Evolutionary conservation across 2,329 filamentous ascomycete genomes (phyloP).

Genomic region (Aspergillus chevalieri): DNA sequence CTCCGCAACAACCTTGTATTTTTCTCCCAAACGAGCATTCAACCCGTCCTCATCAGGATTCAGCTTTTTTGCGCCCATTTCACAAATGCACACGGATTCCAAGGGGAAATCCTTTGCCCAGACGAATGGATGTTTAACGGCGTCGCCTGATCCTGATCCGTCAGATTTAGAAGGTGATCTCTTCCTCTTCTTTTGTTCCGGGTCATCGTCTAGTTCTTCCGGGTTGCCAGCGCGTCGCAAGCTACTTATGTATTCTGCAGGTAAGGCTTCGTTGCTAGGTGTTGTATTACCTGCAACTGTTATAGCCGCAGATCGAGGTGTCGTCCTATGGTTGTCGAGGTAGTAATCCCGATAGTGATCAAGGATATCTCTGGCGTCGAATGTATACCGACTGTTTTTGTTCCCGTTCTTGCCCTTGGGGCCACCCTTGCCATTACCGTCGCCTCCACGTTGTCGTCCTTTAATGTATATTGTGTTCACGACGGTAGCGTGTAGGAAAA

Average conservation of each 20-base stretch:
- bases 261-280: not conserved
- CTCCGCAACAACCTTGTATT: slow-evolving; percentile 47
- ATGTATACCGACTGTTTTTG: slow-evolving; percentile 40
- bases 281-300: not conserved
- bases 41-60: slow-evolving; percentile 40
- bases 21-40: slow-evolving; percentile 44
- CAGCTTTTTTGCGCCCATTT: slow-evolving; percentile 74
- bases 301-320: slow-evolving; percentile 8
- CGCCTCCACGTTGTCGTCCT: slow-evolving; percentile 11
- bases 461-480: slow-evolving; percentile 72
- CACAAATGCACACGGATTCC: slow-evolving; percentile 70
- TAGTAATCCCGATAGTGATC: slow-evolving; percentile 31
- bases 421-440: slow-evolving; percentile 4
- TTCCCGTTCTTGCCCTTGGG: slow-evolving; percentile 4
- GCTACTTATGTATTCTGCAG: not conserved
- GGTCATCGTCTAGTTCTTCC: not conserved
- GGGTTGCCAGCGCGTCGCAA: not conserved
- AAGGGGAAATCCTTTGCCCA: slow-evolving; percentile 66
- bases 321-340: slow-evolving; percentile 18
- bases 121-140: slow-evolving; percentile 39
- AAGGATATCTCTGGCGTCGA: slow-evolving; percentile 32
- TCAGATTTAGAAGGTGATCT: not conserved
- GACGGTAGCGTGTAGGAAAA: slow-evolving; percentile 78
- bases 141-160: too few species aligned
- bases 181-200: not conserved